A percentile compares a stretch with the other conserved stretches of the same genome.
These are phyloP conservation scores for Trichoderma oligosporum DNA, from an alignment of 2,329 filamentous ascomycete species.

Conservation along the genomic window DNA sequence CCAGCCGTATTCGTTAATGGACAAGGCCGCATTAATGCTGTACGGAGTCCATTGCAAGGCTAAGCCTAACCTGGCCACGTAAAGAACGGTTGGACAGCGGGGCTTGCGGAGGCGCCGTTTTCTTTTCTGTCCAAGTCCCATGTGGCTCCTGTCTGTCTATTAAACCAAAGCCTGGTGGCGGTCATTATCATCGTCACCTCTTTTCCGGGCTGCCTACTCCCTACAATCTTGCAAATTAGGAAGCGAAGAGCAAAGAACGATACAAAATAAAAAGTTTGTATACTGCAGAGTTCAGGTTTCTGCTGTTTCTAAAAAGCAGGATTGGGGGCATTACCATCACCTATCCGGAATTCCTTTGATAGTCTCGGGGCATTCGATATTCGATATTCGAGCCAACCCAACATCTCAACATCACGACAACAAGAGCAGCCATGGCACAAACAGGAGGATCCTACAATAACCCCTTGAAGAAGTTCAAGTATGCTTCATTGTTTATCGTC, in stretches of 20 bases:
- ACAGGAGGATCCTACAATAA: conserved; percentile 89
- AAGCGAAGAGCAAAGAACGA: not conserved
- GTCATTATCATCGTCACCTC: conserved; percentile 17
- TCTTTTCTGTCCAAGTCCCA: conserved; percentile 3
- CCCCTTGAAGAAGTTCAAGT: conserved; percentile 99
- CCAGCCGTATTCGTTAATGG: not conserved
- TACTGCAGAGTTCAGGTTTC: not conserved
- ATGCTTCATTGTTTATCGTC: conserved; percentile 27
- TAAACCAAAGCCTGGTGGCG: conserved; percentile 2
- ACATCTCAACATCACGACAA: conserved; percentile 3
- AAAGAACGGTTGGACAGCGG: conserved; percentile 10
- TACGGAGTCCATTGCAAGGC: not conserved
- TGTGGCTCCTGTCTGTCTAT: conserved; percentile 10
- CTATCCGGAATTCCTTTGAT: not conserved
- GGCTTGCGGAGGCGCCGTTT: conserved; percentile 10
- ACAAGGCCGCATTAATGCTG: too few relatives aligned
- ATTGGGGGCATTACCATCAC: not conserved
- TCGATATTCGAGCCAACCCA: too few relatives aligned
- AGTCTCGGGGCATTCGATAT: not conserved
- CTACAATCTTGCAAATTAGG: not conserved
- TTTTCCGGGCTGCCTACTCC: conserved; percentile 13
- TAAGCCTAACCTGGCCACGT: conserved; percentile 8
- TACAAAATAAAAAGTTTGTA: not conserved
- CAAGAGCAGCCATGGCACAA: conserved; percentile 66
- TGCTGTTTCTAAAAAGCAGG: not conserved